phyloP scores from a whole-genome alignment of 345 rosid species.

The Microthlaspi erraticum region DNA sequence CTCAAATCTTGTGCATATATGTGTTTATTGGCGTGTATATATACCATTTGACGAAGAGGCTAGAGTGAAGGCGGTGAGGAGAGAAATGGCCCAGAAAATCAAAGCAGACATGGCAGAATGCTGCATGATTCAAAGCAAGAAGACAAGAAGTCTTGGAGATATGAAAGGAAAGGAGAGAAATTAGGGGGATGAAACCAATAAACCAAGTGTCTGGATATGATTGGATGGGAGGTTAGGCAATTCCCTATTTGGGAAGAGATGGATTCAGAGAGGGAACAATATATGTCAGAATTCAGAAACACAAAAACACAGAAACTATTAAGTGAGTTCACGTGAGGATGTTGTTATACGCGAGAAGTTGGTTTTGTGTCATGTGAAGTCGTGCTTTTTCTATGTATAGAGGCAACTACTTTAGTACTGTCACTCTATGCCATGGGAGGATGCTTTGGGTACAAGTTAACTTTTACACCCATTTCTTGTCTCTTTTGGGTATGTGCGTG shows the following conservation, averaged over 20 bases:
- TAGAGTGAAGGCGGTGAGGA: slow-evolving; percentile 41
- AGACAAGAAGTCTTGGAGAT: slow-evolving; percentile 26
- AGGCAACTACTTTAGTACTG: slow-evolving; percentile 7
- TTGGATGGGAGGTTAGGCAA: slow-evolving; percentile 12
- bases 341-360: slow-evolving; percentile 24
- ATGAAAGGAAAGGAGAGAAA: slow-evolving; percentile 13
- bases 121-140: slow-evolving; percentile 42
- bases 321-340: slow-evolving; percentile 44
- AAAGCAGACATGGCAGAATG: slow-evolving; percentile 9
- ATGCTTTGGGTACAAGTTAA: slow-evolving; percentile 8
- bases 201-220: slow-evolving; percentile 13
- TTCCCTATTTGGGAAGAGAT: slow-evolving; percentile 32
- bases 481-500: neutral
- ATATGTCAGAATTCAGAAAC: slow-evolving; percentile 34
- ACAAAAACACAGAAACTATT: slow-evolving; percentile 7
- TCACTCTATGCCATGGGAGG: slow-evolving; percentile 3
- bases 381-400: neutral
- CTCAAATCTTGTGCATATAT: neutral
- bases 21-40: neutral
- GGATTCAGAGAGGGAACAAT: slow-evolving; percentile 23
- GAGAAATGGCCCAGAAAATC: slow-evolving; percentile 37
- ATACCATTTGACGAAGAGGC: slow-evolving; percentile 54
- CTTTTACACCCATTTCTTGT: neutral
- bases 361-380: slow-evolving; percentile 17
- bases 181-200: neutral